phyloP scores from a whole-genome alignment of 2,329 filamentous ascomycete genomes.

The Paramyrothecium sp. region DNA sequence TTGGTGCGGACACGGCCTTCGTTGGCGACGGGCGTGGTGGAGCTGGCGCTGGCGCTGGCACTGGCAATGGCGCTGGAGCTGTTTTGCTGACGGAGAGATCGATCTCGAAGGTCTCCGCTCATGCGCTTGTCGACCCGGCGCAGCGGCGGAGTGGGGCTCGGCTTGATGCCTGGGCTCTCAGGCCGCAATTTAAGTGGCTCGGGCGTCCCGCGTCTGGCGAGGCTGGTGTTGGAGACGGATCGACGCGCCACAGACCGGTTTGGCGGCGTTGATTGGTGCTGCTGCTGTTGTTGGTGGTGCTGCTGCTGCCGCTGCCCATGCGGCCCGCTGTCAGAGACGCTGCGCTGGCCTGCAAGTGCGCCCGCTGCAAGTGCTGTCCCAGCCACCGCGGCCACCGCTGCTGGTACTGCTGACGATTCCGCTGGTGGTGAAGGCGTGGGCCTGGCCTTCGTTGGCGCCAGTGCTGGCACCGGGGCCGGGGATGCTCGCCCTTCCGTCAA shows the following conservation, averaged over 20 bases:
- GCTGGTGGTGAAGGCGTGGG: neutral
- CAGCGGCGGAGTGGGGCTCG: conserved; percentile 63
- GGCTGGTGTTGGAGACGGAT: conserved; percentile 52
- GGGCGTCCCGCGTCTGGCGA: conserved; percentile 49
- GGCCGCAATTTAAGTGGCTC: conserved; percentile 57
- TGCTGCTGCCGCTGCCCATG: neutral
- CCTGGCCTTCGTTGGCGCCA: conserved; percentile 7
- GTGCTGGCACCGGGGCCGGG: conserved; percentile 4
- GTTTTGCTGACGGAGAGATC: conserved; percentile 36
- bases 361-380: conserved; percentile 10
- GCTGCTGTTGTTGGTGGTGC: neutral
- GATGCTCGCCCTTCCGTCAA: conserved; percentile 10
- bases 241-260: conserved; percentile 30
- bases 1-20: conserved; percentile 81
- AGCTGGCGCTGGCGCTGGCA: too few relatives aligned
- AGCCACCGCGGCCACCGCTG: conserved; percentile 9
- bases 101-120: conserved; percentile 74
- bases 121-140: conserved; percentile 65
- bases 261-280: conserved; percentile 8
- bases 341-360: conserved; percentile 17
- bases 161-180: conserved; percentile 57
- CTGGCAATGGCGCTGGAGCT: conserved; percentile 22
- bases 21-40: conserved; percentile 71
- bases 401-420: conserved; percentile 2
- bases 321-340: conserved; percentile 34